Percentiles rank a stretch among this genome's conserved stretches.
phyloP scores from a whole-genome alignment of 1,284 basidiomycete species.

The Boletus holoroseus region DNA sequence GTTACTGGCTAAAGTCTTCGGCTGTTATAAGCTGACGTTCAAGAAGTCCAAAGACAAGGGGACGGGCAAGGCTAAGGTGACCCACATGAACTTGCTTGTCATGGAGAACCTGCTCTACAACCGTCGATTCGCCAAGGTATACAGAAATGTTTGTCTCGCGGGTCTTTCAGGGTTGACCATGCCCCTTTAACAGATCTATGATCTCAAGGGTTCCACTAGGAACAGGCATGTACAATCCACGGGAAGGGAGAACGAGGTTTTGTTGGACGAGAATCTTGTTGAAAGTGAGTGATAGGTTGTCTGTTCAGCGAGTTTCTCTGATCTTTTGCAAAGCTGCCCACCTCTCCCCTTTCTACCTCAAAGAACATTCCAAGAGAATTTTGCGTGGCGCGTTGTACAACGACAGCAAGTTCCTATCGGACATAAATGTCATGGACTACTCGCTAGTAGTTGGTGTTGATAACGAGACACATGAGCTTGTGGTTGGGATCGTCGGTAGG shows the following conservation, averaged over 20 bases:
- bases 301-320: slow-evolving; percentile 1
- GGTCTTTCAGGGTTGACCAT: slow-evolving; percentile 1
- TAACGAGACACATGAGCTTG: slow-evolving; percentile 73
- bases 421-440: slow-evolving; percentile 99
- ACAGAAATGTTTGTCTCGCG: background rate
- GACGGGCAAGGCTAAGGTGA: slow-evolving; percentile 65
- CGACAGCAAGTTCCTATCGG: slow-evolving; percentile 90
- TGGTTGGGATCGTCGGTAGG: slow-evolving; percentile 94
- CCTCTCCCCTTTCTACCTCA: slow-evolving; percentile 83
- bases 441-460: slow-evolving; percentile 95
- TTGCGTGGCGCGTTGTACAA: slow-evolving; percentile 88
- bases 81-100: slow-evolving; percentile 92
- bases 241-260: slow-evolving; percentile 87
- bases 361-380: slow-evolving; percentile 93
- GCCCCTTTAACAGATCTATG: slow-evolving; percentile 66
- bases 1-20: slow-evolving; percentile 94
- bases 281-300: slow-evolving; percentile 48
- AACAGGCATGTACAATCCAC: slow-evolving; percentile 90
- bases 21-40: slow-evolving; percentile 94
- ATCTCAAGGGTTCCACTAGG: slow-evolving; percentile 89
- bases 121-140: slow-evolving; percentile 77
- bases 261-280: slow-evolving; percentile 90
- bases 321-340: slow-evolving; percentile 49
- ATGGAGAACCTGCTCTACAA: slow-evolving; percentile 99
- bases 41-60: slow-evolving; percentile 70